Percentiles rank a stretch among this genome's conserved stretches.
Conservation (phyloP, 2,329 filamentous ascomycete genomes). For the Phialophora tarda region DNA sequence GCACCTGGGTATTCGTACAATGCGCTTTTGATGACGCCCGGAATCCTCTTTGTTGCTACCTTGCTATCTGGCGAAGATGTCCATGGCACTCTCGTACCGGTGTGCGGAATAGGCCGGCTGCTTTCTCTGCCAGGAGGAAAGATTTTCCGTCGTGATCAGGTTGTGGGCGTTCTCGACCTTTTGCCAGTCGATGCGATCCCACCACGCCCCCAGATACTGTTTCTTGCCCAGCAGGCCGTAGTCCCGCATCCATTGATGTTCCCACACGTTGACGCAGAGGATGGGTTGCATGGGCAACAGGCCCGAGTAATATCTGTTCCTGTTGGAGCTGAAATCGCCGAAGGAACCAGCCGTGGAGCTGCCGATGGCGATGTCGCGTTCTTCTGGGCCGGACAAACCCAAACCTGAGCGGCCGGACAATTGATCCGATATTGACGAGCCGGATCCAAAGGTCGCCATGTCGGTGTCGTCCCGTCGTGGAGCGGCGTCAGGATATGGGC, state of each 20-base stretch:
- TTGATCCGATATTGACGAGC: constrained; percentile 35
- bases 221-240: constrained; percentile 79
- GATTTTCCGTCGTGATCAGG: constrained; percentile 14
- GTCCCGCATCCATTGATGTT: constrained; percentile 88
- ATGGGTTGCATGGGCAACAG: constrained; percentile 56
- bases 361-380: constrained; percentile 20
- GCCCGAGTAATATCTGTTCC: constrained; percentile 26
- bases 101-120: not conserved
- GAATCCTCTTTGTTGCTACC: not conserved
- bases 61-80: not conserved
- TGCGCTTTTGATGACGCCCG: not conserved
- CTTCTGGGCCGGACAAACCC: constrained; percentile 13
- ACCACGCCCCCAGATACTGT: constrained; percentile 79
- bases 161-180: constrained; percentile 56
- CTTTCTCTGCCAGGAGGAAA: not conserved
- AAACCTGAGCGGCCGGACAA: constrained; percentile 17
- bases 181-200: constrained; percentile 85
- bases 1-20: constrained; percentile 4
- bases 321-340: constrained; percentile 36
- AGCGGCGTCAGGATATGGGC: constrained; percentile 83
- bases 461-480: constrained; percentile 67
- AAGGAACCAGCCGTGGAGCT: constrained; percentile 38
- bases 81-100: constrained; percentile 2
- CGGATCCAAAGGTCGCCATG: constrained; percentile 50
- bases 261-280: constrained; percentile 93